Evolutionary conservation across 2,329 filamentous ascomycete species (phyloP), one percentile per base, ranked within the genome.

Genomic region (Aspergillus puulaauensis): DNA sequence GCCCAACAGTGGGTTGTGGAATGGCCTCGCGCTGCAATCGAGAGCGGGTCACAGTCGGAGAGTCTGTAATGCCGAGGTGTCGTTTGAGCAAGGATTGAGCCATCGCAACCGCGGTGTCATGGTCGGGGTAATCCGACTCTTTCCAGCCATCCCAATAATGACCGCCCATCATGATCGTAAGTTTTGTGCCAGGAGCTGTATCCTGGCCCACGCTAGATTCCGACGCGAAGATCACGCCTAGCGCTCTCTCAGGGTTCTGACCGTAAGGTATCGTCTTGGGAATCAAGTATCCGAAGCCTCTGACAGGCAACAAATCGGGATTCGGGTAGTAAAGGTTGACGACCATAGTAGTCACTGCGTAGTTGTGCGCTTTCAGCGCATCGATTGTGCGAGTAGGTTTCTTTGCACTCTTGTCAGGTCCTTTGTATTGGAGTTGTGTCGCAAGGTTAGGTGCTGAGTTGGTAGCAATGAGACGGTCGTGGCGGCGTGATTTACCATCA

Each of bases 161-260:
- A 1, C 95, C 95, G 58, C 95, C 95, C 56, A 99, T 80, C 86
- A 99, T 96, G 66, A 98, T 90, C 15, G 93, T 96, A 53, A 98
- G 76, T 73, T 96, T 96, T 14, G 91, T 96, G 23, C 90, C 91
- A 0, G 73, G 69, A 1, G 73, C 80, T 4, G 76, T 79, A 69
- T 89, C 84, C 65, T 84, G 80, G 17, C 82, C 83, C 49, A 74
- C 68, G n/a, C 80, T 77, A 17, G 83, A 83, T 62, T 91, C 86
- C 2, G 87, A 90, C 74, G 96, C 92, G 74, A 98, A 98, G 59
- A 98, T 89, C 52, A 98, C 93, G 61, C 95, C 95, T 6, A 99
- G 86, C 0, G 89, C 90, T 60, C 86, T 84, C 72, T 96, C 90
- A 1, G 90, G 89, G 70, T 96, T 96, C 63, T 91, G 82, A 39